Evolutionary conservation across 2,329 filamentous ascomycete genomes (phyloP).

Genomic region (Sphaceloma murrayae): DNA sequence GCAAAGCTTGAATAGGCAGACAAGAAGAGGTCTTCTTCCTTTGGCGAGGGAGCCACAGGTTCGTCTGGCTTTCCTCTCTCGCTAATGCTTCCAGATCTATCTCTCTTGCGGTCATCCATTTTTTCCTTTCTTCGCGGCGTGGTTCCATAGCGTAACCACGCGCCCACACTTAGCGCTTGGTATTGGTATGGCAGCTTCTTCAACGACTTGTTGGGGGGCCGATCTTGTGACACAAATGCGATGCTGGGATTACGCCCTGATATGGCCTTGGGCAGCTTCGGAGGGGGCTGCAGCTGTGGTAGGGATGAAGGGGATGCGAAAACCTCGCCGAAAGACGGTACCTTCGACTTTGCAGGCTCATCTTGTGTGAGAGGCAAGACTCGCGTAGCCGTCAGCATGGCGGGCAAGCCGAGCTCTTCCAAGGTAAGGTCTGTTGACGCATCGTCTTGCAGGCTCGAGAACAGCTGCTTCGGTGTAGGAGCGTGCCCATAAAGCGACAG

Average conservation of each 20-base stretch:
- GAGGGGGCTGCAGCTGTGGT: constrained; percentile 57
- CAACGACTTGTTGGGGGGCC: constrained; percentile 33
- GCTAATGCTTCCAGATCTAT: constrained; percentile 3
- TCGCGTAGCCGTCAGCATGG: constrained; percentile 61
- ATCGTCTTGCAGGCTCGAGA: constrained; percentile 66
- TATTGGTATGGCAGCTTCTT: constrained; percentile 53
- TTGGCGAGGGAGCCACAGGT: constrained; percentile 36
- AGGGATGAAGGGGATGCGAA: constrained; percentile 60
- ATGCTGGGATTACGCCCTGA: constrained; percentile 49
- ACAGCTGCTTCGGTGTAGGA: constrained; percentile 65
- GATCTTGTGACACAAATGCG: constrained; percentile 43
- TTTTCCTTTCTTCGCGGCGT: constrained; percentile 33
- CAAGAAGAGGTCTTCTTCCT: constrained; percentile 62
- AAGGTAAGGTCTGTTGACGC: constrained; percentile 30
- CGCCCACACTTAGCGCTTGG: constrained; percentile 55
- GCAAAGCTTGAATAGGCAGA: constrained; percentile 74
- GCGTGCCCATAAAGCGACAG: constrained; percentile 70
- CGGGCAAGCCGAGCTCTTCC: constrained; percentile 59
- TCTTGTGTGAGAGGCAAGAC: constrained; percentile 46
- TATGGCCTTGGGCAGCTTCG: constrained; percentile 58
- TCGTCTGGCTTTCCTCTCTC: constrained; percentile 18
- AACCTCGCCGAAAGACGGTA: constrained; percentile 60
- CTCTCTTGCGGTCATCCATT: constrained; percentile 45
- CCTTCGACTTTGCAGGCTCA: constrained; percentile 39
- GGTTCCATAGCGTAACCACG: constrained; percentile 52